These are phyloP conservation scores for Neostapfia colusana DNA, from an alignment of 176 grass and related monocot species.

Conservation along the genomic window DNA sequence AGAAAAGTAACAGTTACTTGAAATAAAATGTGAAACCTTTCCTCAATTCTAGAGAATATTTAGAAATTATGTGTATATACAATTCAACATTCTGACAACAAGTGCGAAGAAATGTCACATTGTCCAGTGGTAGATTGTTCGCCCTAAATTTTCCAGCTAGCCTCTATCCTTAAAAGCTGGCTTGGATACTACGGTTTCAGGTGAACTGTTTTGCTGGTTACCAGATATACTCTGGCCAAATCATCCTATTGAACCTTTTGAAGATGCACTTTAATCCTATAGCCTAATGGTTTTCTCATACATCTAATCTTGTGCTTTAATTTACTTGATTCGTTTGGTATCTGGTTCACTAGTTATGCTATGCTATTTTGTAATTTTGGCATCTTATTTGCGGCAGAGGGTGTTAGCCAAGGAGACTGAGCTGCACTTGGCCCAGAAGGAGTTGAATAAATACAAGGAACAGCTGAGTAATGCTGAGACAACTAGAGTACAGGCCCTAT, in stretches of 20 bases:
- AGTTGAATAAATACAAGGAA: constrained; percentile 93
- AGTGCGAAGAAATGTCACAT: background rate
- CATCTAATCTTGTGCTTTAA: constrained; percentile 10
- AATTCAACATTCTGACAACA: background rate
- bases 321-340: constrained; percentile 22
- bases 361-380: constrained; percentile 22
- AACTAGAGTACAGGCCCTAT: constrained; percentile 73
- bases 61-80: background rate
- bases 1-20: background rate
- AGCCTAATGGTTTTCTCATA: constrained; percentile 1
- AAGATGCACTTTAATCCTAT: constrained; percentile 23
- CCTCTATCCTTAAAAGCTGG: background rate
- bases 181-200: background rate
- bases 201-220: background rate
- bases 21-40: background rate
- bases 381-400: constrained; percentile 49
- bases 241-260: background rate
- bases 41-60: no score
- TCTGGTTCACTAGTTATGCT: constrained; percentile 31
- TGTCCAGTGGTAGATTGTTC: background rate
- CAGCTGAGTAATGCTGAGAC: constrained; percentile 77
- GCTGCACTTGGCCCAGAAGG: constrained; percentile 81
- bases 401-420: constrained; percentile 84
- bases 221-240: background rate
- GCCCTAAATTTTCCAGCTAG: background rate